Evolutionary conservation across 805 yeast genomes (phyloP).

Genomic region (Candida chilensis): DNA sequence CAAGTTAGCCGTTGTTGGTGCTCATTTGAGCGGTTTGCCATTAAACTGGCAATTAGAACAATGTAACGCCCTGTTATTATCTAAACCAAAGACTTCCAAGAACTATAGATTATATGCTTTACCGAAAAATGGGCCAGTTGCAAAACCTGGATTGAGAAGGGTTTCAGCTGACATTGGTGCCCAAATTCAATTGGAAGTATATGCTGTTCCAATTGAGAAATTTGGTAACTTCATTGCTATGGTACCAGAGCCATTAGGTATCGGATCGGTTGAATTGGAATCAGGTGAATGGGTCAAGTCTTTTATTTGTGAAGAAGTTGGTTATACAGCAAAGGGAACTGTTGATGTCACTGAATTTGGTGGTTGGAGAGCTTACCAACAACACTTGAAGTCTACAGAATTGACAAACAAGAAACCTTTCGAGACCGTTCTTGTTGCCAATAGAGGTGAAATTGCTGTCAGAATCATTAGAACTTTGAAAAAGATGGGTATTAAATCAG

Average conservation of each 20-base stretch:
- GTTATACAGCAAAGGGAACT: constrained; percentile 66
- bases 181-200: constrained; percentile 68
- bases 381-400: constrained; percentile 15
- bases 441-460: constrained; percentile 59
- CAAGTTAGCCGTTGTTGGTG: constrained; percentile 91
- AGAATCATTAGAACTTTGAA: constrained; percentile 85
- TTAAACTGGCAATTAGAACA: constrained; percentile 90
- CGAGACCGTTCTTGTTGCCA: constrained; percentile 83
- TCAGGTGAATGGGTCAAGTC: constrained; percentile 84
- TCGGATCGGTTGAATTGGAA: constrained; percentile 82
- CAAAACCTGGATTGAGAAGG: constrained; percentile 86
- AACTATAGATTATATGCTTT: constrained; percentile 75
- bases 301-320: constrained; percentile 88
- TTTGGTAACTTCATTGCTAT: constrained; percentile 80
- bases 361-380: constrained; percentile 71
- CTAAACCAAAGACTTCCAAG: constrained; percentile 59
- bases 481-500: constrained; percentile 65
- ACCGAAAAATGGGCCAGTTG: constrained; percentile 71
- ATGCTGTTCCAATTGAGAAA: constrained; percentile 66
- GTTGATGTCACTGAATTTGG: constrained; percentile 79
- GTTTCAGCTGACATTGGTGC: constrained; percentile 42
- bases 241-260: constrained; percentile 94
- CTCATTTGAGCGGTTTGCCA: constrained; percentile 83
- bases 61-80: constrained; percentile 65
- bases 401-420: constrained; percentile 51